phyloP scores from a whole-genome alignment of 2,329 filamentous ascomycete genomes.

The Hypoxylon sp. region DNA sequence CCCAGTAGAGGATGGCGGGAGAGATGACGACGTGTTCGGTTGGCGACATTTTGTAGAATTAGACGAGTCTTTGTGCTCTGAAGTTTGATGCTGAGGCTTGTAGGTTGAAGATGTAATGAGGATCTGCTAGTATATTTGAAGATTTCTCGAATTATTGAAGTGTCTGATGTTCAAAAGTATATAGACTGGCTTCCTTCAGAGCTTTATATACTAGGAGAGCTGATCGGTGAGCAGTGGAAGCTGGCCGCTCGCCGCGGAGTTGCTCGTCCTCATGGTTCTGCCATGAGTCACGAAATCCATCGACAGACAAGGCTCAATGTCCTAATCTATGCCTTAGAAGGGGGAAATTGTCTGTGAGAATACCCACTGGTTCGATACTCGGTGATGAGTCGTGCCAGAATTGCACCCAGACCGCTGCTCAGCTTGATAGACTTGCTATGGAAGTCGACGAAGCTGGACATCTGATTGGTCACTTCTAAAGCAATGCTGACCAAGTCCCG shows the following conservation, averaged over 20 bases:
- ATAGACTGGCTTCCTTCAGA: not conserved
- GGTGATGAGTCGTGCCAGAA: not conserved
- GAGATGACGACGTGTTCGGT: conserved; percentile 51
- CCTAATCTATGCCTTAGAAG: conserved; percentile 2
- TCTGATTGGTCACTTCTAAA: conserved; percentile 32
- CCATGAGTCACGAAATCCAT: conserved; percentile 11
- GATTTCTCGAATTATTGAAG: conserved; percentile 2
- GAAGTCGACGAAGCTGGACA: conserved; percentile 4
- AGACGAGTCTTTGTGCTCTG: not conserved
- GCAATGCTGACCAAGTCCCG: conserved; percentile 24
- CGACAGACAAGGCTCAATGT: conserved; percentile 6
- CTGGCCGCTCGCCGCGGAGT: conserved; percentile 17
- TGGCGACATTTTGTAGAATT: conserved; percentile 20
- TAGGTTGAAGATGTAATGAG: not conserved
- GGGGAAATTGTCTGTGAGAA: not conserved
- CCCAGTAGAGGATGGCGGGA: conserved; percentile 60
- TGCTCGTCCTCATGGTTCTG: conserved; percentile 19
- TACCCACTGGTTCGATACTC: conserved; percentile 4
- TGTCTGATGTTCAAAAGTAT: conserved; percentile 1
- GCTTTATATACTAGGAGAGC: conserved; percentile 21
- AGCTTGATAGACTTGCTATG: conserved; percentile 15
- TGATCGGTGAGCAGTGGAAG: not conserved
- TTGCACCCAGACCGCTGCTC: conserved; percentile 19
- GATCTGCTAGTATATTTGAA: not conserved
- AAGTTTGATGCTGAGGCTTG: conserved; percentile 10